A percentile compares a stretch with the other conserved stretches of the same genome.
Conservation (phyloP, 768 basidiomycete species). For the Leucocoprinus sp. region DNA sequence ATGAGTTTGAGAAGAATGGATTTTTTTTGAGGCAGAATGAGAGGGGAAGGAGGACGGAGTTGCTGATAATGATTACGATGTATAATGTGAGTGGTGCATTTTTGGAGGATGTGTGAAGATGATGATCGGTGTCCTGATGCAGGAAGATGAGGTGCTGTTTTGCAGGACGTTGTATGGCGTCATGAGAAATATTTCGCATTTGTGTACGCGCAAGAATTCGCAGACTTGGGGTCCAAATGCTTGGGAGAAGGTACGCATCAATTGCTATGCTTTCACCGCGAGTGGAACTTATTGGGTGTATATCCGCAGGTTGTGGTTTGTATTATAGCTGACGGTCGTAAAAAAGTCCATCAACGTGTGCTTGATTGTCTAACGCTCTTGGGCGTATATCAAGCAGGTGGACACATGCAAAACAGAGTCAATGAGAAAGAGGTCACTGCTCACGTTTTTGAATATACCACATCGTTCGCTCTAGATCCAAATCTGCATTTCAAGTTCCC, state of each 20-base stretch:
- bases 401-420: conserved; percentile 38
- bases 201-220: conserved; percentile 80
- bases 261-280: background rate
- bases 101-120: background rate
- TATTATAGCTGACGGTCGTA: conserved; percentile 84
- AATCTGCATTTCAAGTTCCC: conserved; percentile 81
- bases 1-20: conserved; percentile 78
- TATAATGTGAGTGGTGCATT: conserved; percentile 63
- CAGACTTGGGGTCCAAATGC: conserved; percentile 95
- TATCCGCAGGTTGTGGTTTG: conserved; percentile 73
- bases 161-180: conserved; percentile 92
- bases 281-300: background rate
- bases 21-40: conserved; percentile 84
- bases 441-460: conserved; percentile 79
- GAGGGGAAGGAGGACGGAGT: conserved; percentile 70
- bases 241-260: conserved; percentile 78
- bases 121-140: conserved; percentile 1
- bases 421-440: conserved; percentile 55
- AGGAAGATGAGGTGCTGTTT: conserved; percentile 89
- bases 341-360: conserved; percentile 74
- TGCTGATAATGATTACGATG: conserved; percentile 95
- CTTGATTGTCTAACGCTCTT: conserved; percentile 86
- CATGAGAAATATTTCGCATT: conserved; percentile 78
- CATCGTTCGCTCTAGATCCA: conserved; percentile 71
- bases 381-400: conserved; percentile 77